Percentiles rank a stretch among this genome's conserved stretches.
Evolutionary conservation across 1,284 basidiomycete species (phyloP).

Genomic region (Pholiota adiposa): DNA sequence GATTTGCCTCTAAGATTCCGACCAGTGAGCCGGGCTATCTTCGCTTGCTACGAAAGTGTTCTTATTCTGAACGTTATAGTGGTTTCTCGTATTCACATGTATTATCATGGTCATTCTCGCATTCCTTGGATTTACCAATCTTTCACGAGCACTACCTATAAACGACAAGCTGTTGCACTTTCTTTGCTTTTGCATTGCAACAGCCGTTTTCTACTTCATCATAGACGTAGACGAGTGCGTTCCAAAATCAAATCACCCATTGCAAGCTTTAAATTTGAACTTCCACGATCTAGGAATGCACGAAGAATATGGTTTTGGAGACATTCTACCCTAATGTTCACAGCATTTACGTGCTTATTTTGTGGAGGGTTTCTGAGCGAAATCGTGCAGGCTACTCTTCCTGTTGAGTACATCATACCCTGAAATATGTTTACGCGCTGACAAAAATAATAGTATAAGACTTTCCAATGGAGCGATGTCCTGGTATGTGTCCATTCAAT

Average conservation of each 20-base stretch:
- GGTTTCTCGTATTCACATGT: slow-evolving; percentile 73
- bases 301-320: slow-evolving; percentile 86
- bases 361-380: slow-evolving; percentile 87
- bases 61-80: slow-evolving; percentile 43
- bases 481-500: slow-evolving; percentile 49
- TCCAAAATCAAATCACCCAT: neutral
- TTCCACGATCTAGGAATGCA: slow-evolving; percentile 53
- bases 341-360: slow-evolving; percentile 71
- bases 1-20: slow-evolving; percentile 74
- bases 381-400: slow-evolving; percentile 81
- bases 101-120: slow-evolving; percentile 69
- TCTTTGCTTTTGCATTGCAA: slow-evolving; percentile 78
- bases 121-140: slow-evolving; percentile 75
- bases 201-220: slow-evolving; percentile 85
- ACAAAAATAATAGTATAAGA: slow-evolving; percentile 61
- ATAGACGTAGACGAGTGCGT: slow-evolving; percentile 86
- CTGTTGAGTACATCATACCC: slow-evolving; percentile 46
- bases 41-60: neutral
- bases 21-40: slow-evolving; percentile 52
- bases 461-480: slow-evolving; percentile 80
- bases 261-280: slow-evolving; percentile 2
- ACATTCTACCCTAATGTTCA: slow-evolving; percentile 72
- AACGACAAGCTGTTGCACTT: slow-evolving; percentile 89
- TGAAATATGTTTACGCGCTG: neutral
- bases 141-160: slow-evolving; percentile 65